Evolutionary conservation across 495 filamentous ascomycete genomes (phyloP), one percentile per base, ranked within the genome.

Genomic region (Podospora sp.): DNA sequence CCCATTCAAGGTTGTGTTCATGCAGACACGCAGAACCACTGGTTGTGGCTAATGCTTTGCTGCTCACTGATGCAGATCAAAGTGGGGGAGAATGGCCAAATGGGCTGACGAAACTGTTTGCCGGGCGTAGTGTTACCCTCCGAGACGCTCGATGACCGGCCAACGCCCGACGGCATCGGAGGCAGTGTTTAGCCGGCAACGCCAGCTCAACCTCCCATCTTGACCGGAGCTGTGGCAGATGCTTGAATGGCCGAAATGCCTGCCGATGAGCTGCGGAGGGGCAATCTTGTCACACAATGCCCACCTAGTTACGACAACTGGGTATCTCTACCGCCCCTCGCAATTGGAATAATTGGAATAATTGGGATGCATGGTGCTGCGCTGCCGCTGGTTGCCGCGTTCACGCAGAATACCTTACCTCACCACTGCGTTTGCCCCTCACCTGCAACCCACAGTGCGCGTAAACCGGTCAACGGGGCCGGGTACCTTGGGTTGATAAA

Each of bases 41-140:
- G 14, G 6, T 24, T 14, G 24, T 3, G 22, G 52, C 21, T n/a
- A 22, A 14, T 22, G 52, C 29, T 33, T 1, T 22, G 20, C 9
- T 26, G 2, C 52, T 16, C 40, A 18, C 16, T 11, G 11, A 36
- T 55, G 52, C 52, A 55, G 52, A 55, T 55, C 52, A 9, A n/a
- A 4, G 52, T 22, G 21, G 52, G 52, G n/a, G 20, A 55, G 24
- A 3, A 26, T 9, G 1, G 52, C 6, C 2, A 26, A 24, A 22
- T 55, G 52, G 24, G 52, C 52, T 26, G 52, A 55, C 52, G 14
- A 55, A 55, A 9, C 52, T 11, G 6, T 55, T 55, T 55, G 20
- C n/a, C 52, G 52, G 52, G 21, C 52, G 52, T 55, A 24, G 52
- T 55, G 52, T 26, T 26, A 22, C n/a, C 52, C 52, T 12, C 52